Evolutionary conservation across 2,329 filamentous ascomycete genomes (phyloP).

Genomic region (Curvularia verruculosa): DNA sequence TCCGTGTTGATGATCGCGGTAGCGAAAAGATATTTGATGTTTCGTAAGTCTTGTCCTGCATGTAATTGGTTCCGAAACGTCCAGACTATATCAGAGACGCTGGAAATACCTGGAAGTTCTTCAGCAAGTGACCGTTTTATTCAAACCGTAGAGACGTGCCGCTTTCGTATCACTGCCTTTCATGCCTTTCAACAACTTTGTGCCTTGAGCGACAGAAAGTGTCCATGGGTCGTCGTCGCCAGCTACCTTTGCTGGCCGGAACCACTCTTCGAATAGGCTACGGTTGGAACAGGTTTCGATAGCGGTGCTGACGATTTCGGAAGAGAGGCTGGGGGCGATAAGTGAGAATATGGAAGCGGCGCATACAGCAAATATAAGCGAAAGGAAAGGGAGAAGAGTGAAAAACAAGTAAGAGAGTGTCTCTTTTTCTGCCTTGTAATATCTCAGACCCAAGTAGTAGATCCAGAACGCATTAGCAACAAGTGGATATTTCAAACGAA

Average conservation of each 20-base stretch:
- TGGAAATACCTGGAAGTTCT: constrained; percentile 25
- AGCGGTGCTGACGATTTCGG: not conserved
- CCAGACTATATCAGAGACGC: constrained; percentile 30
- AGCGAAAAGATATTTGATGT: constrained; percentile 28
- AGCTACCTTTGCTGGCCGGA: not conserved
- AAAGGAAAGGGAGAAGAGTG: not conserved
- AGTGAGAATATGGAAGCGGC: not conserved
- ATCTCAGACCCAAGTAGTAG: not conserved
- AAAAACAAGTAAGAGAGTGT: not conserved
- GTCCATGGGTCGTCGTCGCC: constrained; percentile 5
- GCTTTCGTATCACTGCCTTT: constrained; percentile 16
- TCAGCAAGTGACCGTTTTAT: constrained; percentile 6
- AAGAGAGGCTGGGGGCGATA: not conserved
- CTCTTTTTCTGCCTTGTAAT: not conserved
- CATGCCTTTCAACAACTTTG: constrained; percentile 21
- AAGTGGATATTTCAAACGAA: not conserved
- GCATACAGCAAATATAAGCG: not conserved
- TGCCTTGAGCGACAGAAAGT: constrained; percentile 13
- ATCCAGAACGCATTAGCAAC: not conserved
- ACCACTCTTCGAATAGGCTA: not conserved
- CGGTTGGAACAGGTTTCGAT: not conserved
- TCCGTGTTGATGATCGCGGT: constrained; percentile 21
- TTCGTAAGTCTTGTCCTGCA: constrained; percentile 4
- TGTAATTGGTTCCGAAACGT: constrained; percentile 25
- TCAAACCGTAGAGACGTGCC: constrained; percentile 11